phyloP scores from a whole-genome alignment of 2,329 filamentous ascomycete species.

The Thelonectria blattea region DNA sequence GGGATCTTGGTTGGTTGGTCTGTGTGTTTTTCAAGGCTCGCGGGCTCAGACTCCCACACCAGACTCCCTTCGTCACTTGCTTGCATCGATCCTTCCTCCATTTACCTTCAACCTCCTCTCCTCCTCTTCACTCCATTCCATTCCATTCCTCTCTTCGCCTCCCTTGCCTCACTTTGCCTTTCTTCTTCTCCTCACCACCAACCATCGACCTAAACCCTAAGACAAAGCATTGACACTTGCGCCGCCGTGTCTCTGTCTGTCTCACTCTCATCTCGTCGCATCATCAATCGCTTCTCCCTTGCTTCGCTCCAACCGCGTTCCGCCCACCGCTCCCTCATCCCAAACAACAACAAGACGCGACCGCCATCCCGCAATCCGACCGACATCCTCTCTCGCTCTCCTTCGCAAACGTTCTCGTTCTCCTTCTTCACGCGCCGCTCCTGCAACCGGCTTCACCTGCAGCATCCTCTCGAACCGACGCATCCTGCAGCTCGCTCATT shows the following conservation, averaged over 20 bases:
- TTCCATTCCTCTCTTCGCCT: conserved; percentile 1
- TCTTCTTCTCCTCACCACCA: neutral
- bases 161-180: neutral
- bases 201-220: neutral
- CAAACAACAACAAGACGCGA: neutral
- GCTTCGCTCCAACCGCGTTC: neutral
- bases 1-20: neutral
- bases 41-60: neutral
- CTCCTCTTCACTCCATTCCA: neutral
- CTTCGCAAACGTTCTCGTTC: neutral
- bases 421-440: neutral
- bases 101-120: neutral
- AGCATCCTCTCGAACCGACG: neutral
- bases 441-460: conserved; percentile 5
- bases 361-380: neutral
- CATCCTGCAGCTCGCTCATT: conserved; percentile 2
- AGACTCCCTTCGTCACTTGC: conserved; percentile 8
- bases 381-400: neutral
- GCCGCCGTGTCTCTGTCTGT: neutral
- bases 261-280: conserved; percentile 2
- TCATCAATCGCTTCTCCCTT: neutral
- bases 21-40: too few relatives aligned
- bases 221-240: conserved; percentile 6
- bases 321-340: conserved; percentile 1
- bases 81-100: conserved; percentile 12